Evolutionary conservation across 1,284 basidiomycete genomes (phyloP).

Genomic region (Leccinum griseonigrum): DNA sequence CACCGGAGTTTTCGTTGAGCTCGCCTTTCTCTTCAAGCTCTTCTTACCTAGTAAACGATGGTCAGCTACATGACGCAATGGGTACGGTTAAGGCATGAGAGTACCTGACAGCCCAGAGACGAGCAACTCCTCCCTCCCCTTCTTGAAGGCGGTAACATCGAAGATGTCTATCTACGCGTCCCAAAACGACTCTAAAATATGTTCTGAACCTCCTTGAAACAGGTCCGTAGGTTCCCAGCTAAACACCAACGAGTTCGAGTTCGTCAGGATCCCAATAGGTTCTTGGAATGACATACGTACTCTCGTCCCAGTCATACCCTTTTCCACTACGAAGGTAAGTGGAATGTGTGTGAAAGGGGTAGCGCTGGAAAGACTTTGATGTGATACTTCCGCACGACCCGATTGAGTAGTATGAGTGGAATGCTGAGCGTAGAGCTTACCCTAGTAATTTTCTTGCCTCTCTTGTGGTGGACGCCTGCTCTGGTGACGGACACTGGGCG

Average conservation of each 20-base stretch:
- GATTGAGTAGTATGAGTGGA: constrained; percentile 23
- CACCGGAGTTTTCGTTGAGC: constrained; percentile 2
- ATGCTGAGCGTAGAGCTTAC: constrained; percentile 31
- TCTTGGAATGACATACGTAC: constrained; percentile 53
- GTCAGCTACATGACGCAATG: constrained; percentile 5
- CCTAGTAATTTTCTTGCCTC: constrained; percentile 44
- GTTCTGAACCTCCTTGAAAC: constrained; percentile 54
- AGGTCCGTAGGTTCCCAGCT: constrained; percentile 71
- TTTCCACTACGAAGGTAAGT: constrained; percentile 55
- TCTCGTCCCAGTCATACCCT: constrained; percentile 53
- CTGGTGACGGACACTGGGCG: constrained; percentile 50
- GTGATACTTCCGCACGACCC: constrained; percentile 48
- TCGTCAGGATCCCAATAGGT: neutral
- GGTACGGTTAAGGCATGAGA: constrained; percentile 4
- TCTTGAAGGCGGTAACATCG: constrained; percentile 48
- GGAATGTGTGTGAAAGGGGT: neutral
- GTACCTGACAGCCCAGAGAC: constrained; percentile 58
- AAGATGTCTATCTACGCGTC: constrained; percentile 47
- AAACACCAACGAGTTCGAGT: constrained; percentile 3
- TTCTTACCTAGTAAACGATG: constrained; percentile 15
- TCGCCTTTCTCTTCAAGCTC: constrained; percentile 22
- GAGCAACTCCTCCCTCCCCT: constrained; percentile 49
- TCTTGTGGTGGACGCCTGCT: constrained; percentile 46
- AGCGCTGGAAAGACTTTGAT: constrained; percentile 52
- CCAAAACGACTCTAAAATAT: constrained; percentile 62